Percentiles rank a stretch among this genome's conserved stretches.
These are phyloP conservation scores for Lentithecium fluviatile DNA, from an alignment of 495 filamentous ascomycete species.

Conservation along the genomic window DNA sequence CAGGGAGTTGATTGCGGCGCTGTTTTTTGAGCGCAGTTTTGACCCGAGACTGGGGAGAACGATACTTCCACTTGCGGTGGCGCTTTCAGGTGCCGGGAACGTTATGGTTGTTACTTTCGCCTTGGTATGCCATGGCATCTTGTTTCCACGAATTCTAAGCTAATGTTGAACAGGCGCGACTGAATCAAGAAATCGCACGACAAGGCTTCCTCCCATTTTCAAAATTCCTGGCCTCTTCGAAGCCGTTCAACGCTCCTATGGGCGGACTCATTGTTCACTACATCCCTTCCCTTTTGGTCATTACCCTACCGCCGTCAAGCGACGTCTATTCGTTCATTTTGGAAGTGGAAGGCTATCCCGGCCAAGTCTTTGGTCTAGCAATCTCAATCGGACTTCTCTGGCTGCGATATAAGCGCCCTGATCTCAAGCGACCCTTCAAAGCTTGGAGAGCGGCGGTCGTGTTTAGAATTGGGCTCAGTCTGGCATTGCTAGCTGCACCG, in stretches of 20 bases:
- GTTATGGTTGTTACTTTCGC: conserved; percentile 74
- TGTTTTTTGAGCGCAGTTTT: conserved; percentile 69
- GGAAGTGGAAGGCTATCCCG: conserved; percentile 70
- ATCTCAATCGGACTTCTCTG: conserved; percentile 60
- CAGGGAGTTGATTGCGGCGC: conserved; percentile 64
- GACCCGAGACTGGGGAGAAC: conserved; percentile 56
- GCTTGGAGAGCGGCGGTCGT: conserved; percentile 60
- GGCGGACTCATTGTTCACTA: conserved; percentile 68
- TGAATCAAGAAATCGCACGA: conserved; percentile 68
- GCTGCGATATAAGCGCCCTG: conserved; percentile 59
- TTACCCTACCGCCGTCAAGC: conserved; percentile 60
- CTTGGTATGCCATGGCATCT: conserved; percentile 18
- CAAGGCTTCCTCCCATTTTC: conserved; percentile 71
- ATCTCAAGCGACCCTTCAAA: conserved; percentile 65
- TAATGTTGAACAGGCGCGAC: conserved; percentile 54
- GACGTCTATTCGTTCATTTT: conserved; percentile 73
- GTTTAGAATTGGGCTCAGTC: conserved; percentile 47
- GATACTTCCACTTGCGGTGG: conserved; percentile 63
- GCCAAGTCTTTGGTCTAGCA: conserved; percentile 60
- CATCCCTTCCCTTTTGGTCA: conserved; percentile 65
- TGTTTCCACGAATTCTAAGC: not conserved
- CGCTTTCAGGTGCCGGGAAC: conserved; percentile 67
- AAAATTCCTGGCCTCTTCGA: conserved; percentile 59
- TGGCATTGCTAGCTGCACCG: conserved; percentile 54
- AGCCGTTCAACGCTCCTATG: conserved; percentile 65